Base-by-base conservation (phyloP, 2,329 filamentous ascomycete genomes). In the Aspergillus sp. region DNA sequence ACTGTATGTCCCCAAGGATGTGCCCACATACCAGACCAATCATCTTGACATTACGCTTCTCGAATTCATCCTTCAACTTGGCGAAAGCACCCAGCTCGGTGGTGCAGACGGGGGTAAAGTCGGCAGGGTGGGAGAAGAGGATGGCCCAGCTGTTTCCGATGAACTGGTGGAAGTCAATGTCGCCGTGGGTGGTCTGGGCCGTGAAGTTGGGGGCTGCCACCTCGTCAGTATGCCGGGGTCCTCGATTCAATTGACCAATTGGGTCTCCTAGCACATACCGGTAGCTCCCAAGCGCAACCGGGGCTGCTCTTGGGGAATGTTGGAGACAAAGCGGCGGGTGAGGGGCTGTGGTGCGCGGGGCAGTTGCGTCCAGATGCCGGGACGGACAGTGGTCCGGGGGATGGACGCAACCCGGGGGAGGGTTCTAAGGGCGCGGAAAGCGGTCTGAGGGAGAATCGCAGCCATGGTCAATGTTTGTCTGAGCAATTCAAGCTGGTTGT, bases 21-120 rank as follows among this genome's bases (percentile, higher is more conserved):
- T 4, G 3, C 12, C 25, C 10, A 61, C 69, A 41, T 60, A 78
- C 75, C 58, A 96, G 79, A 43, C 90, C 90, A 62, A 95, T 91
- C 74, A 95, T 83, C 81, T 95, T 94, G 62, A 91, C 88, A 55
- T 83, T 83, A 54, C 90, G 84, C 77, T 87, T 88, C 63, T 83
- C 80, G 73, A 96, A 95, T 72, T 95, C 89, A 61, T 83, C 81
- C 75, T 89, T 84, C 54, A 95, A 79, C 74, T 90, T 93, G 60
- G 90, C 87, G 63, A 96, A 94, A 51, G 90, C 90, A 54, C 90
- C 90, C 53, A 96, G 85, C 76, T 96, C 90, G 47, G 90, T 96
- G 55, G 90, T 96, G 80, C 90, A 96, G 51, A 95, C 90, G 47
- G 90, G 90, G 1, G 90, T 95, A 78, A 88, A 95, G 73, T 95